Evolutionary conservation across 2,329 filamentous ascomycete genomes (phyloP), one percentile per base, ranked within the genome.

Genomic region (Dactylellina cionopaga): DNA sequence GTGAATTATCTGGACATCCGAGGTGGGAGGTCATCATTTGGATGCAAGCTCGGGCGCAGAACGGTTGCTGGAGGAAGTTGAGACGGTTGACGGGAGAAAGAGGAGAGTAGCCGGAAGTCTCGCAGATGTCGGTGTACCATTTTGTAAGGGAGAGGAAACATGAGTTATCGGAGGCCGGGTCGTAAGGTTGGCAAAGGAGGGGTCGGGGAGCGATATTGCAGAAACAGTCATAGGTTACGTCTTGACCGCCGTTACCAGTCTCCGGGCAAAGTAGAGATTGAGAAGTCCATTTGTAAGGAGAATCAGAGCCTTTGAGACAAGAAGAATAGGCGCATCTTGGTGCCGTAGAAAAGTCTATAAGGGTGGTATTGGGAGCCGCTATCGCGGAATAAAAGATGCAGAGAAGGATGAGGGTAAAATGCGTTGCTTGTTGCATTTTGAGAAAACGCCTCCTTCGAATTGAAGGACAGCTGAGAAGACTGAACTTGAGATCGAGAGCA

Each of bases 401-500:
- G 27, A 52, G 5, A 24, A 37, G 15, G 31, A 51, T 11, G 15
- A 46, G 1, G 29, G 19, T 13, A n/a, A 54, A n/a, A 29, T 68
- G 63, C 29, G 63, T 68, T 68, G 63, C 31, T 15, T 68, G 63
- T 68, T 68, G 63, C 63, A 68, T 68, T 68, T 68, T 68, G 17
- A 19, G 24, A 22, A 24, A 41, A 7, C 37, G 7, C 37, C n/a
- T n/a, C n/a, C n/a, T n/a, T 41, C 7, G 37, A 7, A 15, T 5
- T 9, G 37, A 15, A 5, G 5, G 37, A 41, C 37, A n/a, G n/a
- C n/a, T n/a, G n/a, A n/a, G n/a, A n/a, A n/a, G n/a, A n/a, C n/a
- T n/a, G n/a, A n/a, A n/a, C n/a, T n/a, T n/a, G n/a, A n/a, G n/a
- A n/a, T 10, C n/a, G 37, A 15, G 5, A 5, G 17, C 5, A 41